Base-by-base conservation (phyloP, 257 asterid species). In the Datura wrightii region DNA sequence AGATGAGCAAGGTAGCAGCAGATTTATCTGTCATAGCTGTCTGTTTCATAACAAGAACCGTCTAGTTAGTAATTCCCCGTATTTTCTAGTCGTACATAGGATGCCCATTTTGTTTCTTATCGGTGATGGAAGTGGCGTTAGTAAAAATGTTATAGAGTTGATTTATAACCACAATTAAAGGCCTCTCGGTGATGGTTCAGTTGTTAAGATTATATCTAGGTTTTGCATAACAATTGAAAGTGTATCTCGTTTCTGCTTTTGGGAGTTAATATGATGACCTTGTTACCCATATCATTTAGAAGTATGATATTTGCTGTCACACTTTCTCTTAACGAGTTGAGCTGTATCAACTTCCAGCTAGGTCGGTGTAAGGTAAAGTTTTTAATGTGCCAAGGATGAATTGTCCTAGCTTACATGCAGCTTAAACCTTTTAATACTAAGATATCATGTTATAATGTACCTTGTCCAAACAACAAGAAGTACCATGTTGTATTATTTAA, bases 61-160 rank as follows among this genome's bases (percentile, higher is more conserved):
- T 50, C 81, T 48, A 24, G 60, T 48, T 13, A 24, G 62, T 50
- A 50, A 11, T 24, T 24, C 60, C 62, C 46, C 60, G 50, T 76
- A 6, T 76, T 69, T 39, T 69, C 31, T 15, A 37, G 52, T 69
- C 10, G 9, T 5, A 69, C 24, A 0, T 69, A 14, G 52, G 39
- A 39, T 69, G 31, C 31, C 53, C 52, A 39, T 69, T 69, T 69
- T 15, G 78, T 69, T 37, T 69, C 78, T 15, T 76, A 50, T 31
- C 1, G 2, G 24, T 76, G 31, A 11, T 4, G 44, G 62, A 52
- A 13, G 24, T 76, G 62, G 50, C 24, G 19, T 48, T 52, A 24
- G 62, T 50, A 76, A 76, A 37, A 76, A 6, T 74, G 24, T 24
- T 74, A 74, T 44, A 48, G 60, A 50, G 60, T 74, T 74, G 81